Conservation (phyloP, 2,329 filamentous ascomycete species). For the Lecanicillium sp. region DNA sequence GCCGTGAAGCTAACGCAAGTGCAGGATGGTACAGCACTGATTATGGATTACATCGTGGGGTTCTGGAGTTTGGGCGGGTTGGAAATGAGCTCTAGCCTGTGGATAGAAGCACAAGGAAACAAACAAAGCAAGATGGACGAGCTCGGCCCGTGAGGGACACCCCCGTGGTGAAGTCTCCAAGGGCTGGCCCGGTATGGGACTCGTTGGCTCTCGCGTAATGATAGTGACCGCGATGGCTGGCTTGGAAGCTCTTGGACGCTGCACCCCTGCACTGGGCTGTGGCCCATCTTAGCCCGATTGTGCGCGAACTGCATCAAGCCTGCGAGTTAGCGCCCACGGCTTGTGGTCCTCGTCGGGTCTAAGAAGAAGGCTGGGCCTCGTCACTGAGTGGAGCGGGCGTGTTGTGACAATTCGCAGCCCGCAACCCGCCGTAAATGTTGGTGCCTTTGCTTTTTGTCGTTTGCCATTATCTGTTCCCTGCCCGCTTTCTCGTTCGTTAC, state of each 20-base stretch:
- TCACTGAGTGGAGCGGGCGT: neutral
- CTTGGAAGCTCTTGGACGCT: neutral
- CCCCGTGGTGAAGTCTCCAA: neutral
- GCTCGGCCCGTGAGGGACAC: no score
- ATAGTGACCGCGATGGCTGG: neutral
- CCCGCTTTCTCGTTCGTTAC: neutral
- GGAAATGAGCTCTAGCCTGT: no score
- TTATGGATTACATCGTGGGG: no score
- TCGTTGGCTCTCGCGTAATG: neutral
- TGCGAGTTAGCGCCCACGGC: neutral
- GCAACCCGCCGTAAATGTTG: no score
- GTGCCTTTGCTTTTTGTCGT: no score
- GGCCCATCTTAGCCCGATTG: slow-evolving; percentile 6
- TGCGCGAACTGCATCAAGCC: neutral
- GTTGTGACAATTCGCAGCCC: neutral
- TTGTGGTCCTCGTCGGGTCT: neutral
- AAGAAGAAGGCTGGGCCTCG: neutral
- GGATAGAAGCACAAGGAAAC: no score
- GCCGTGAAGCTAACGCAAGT: no score
- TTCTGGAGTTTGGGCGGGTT: no score
- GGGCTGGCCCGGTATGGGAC: neutral
- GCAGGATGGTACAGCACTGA: no score
- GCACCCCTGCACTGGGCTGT: neutral
- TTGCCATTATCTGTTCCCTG: neutral
- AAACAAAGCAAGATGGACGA: no score